Base-by-base conservation (phyloP, 1,284 basidiomycete genomes). In the Puccinia polysora region DNA sequence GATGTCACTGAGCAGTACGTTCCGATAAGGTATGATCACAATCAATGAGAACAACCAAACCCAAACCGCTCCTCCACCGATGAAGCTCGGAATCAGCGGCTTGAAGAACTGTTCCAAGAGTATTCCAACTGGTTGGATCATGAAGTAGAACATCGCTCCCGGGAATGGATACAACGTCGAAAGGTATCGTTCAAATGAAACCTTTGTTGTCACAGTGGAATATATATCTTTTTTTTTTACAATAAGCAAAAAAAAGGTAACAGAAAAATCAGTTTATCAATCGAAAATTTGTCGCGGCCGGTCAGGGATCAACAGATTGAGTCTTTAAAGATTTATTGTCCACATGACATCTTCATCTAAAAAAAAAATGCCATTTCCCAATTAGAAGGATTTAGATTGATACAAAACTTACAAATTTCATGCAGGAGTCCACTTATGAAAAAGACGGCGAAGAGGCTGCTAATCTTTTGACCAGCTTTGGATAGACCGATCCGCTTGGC, bases 71-170 rank as follows among this genome's bases (percentile, higher is more conserved):
- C 67, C 67, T 7, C 67, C 67, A 4, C 67, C 67, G 7, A 70
- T 12, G 15, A 0, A 7, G 20, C 40, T 36, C 0, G 67, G 67
- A 36, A 70, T 70, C 56, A n/a, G 28, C 3, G 67, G 67, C n/a
- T 60, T 70, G n/a, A 70, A 60, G 14, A 49, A 23, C 6, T 55
- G 67, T 28, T 70, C 67, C 15, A 70, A 0, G 2, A 70, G n/a
- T 8, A 70, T 59, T n/a, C 67, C 67, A 7, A 70, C 1, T n/a
- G 67, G 67, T 52, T 70, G 67, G 10, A 52, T 50, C n/a, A 59
- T 36, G 25, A 70, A 70, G 49, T 38, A 70, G 15, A 60, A 49
- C 2, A 70, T 52, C 5, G 67, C 34, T 25, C 55, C 43, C 20
- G 67, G 67, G 36, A 70, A 70, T 8, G 25, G 38, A 14, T 28